A percentile compares a stretch with the other conserved stretches of the same genome.
These are phyloP conservation scores for Gomphus bonarii DNA, from an alignment of 1,284 basidiomycete genomes.

Conservation along the genomic window DNA sequence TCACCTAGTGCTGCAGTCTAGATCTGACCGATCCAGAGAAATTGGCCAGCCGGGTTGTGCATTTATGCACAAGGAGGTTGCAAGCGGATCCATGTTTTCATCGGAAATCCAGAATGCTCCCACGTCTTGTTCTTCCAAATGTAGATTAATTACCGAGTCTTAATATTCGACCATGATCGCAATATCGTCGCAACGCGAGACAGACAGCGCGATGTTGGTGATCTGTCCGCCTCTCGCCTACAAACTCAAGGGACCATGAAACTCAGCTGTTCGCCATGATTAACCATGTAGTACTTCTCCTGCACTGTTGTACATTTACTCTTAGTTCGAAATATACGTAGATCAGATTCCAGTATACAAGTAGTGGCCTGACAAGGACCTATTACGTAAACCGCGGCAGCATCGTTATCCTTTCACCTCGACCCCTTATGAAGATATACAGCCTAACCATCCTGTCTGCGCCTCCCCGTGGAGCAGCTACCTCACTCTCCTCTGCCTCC, in stretches of 20 bases:
- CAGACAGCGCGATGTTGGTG: constrained; percentile 14
- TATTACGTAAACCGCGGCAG: not conserved
- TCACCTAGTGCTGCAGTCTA: constrained; percentile 32
- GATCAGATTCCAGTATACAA: too few species aligned
- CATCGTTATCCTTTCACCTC: too few species aligned
- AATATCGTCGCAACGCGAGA: constrained; percentile 2
- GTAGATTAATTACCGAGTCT: not conserved
- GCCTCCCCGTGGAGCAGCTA: constrained; percentile 45
- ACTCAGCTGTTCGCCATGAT: not conserved
- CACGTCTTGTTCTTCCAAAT: constrained; percentile 5
- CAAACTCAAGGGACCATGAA: not conserved
- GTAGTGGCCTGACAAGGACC: not conserved
- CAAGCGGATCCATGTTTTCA: constrained; percentile 38
- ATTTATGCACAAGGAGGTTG: constrained; percentile 34
- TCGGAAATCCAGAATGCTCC: constrained; percentile 44
- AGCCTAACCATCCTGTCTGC: constrained; percentile 53
- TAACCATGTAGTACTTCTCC: not conserved
- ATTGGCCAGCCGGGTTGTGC: constrained; percentile 36
- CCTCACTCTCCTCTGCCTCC: constrained; percentile 62
- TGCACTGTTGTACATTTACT: not conserved
- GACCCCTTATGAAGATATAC: constrained; percentile 58
- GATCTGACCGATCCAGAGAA: constrained; percentile 37
- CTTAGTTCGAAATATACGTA: not conserved
- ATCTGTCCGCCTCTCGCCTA: not conserved
- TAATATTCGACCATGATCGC: constrained; percentile 16